phyloP scores from a whole-genome alignment of 768 basidiomycete genomes.

The Lactifluus volemus region DNA sequence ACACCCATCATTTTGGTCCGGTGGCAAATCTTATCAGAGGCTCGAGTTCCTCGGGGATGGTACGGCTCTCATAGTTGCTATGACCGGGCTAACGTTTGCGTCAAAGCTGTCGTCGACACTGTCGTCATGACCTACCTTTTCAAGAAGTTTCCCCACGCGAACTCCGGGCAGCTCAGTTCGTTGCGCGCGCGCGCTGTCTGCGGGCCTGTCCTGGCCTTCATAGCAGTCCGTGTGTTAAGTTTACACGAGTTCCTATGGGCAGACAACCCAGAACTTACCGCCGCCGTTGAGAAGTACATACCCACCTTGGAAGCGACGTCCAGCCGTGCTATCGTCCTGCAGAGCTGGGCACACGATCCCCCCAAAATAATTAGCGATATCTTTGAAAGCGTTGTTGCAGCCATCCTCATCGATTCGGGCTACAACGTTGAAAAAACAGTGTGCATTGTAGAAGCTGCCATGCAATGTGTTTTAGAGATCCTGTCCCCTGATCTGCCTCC shows the following conservation, averaged over 20 bases:
- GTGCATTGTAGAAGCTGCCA: constrained; percentile 48
- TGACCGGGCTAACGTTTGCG: background rate
- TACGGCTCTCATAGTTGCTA: constrained; percentile 29
- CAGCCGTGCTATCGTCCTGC: constrained; percentile 51
- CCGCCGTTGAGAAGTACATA: constrained; percentile 52
- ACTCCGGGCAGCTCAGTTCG: constrained; percentile 68
- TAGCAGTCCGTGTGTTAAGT: constrained; percentile 55
- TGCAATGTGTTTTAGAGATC: constrained; percentile 56
- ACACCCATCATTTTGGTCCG: constrained; percentile 64
- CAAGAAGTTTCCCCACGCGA: constrained; percentile 57
- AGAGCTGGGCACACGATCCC: constrained; percentile 76
- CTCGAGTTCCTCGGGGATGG: constrained; percentile 88
- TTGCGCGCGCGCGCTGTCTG: constrained; percentile 67
- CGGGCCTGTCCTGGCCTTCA: constrained; percentile 57
- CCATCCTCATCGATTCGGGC: constrained; percentile 71
- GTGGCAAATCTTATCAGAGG: constrained; percentile 67
- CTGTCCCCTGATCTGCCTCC: constrained; percentile 50
- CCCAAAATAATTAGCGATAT: constrained; percentile 82
- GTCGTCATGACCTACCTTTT: constrained; percentile 68
- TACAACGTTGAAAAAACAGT: constrained; percentile 65
- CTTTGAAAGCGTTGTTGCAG: constrained; percentile 78
- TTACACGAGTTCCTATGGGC: constrained; percentile 65
- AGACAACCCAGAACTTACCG: constrained; percentile 58
- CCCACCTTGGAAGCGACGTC: constrained; percentile 49
- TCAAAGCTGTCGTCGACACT: constrained; percentile 57